Evolutionary conservation across 2,329 filamentous ascomycete genomes (phyloP), one percentile per base, ranked within the genome.

Genomic region (Microdochium bolleyi): DNA sequence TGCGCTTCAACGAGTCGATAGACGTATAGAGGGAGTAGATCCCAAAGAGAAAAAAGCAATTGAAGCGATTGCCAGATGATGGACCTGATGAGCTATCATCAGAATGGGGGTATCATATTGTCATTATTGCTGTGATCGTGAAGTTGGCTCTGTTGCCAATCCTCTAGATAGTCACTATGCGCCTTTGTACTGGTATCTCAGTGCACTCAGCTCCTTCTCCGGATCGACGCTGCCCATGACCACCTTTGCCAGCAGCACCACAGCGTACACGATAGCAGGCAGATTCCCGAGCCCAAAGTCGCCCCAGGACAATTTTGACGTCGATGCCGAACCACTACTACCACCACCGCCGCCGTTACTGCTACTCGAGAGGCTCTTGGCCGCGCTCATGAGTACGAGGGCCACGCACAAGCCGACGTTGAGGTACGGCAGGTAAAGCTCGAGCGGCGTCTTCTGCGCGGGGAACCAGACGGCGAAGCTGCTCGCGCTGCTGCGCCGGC

Each of bases 1-100:
- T 99, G 67, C 81, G 88, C 60, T 99, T 99, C 70, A 95, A 92
- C 67, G 92, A 96, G 70, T 90, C 87, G 57, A 90, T 97, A 75
- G 88, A 92, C 64, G 77, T 83, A 67, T 83, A 73, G 69, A 60
- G 50, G 34, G 48, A 13, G 5, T 5, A 51, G 27, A 22, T 54
- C 48, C 48, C 22, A 41, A 24, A 55, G 48, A 44, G 38, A 25
- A 16, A 49, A 38, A 8, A 49, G 25, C 5, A 25, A 25, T 10
- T 22, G 48, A 25, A 25, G 51, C n/a, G 51, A n/a, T n/a, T n/a
- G n/a, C n/a, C n/a, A n/a, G n/a, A n/a, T n/a, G n/a, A n/a, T n/a
- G n/a, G n/a, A 27, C 24, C 25, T 24, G 22, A 34, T 50, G 22
- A 25, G 16, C 19, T 24, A 22, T 48, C 30, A 41, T 67, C 58